Evolutionary conservation across 176 grass and related monocot species (phyloP).

Genomic region (Aechmea fasciata): DNA sequence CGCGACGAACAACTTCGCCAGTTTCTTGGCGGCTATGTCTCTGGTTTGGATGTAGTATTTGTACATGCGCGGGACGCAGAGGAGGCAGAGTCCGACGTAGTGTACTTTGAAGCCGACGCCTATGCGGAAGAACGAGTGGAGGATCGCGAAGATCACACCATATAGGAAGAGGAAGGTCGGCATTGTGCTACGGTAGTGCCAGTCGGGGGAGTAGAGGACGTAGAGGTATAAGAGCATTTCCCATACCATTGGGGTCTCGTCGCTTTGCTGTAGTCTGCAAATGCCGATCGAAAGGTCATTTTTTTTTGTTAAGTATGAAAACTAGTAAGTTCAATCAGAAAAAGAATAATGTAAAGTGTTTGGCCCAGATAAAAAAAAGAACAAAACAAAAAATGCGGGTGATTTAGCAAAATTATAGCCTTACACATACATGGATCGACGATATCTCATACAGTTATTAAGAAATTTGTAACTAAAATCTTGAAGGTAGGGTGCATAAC

Average conservation of each 20-base stretch:
- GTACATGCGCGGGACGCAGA: constrained; percentile 87
- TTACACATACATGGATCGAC: too few species aligned
- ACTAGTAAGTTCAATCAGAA: neutral
- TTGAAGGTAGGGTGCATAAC: neutral
- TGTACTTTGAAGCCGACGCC: constrained; percentile 71
- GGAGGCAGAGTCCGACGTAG: constrained; percentile 63
- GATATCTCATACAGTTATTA: too few species aligned
- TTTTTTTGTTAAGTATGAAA: neutral
- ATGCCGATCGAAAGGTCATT: neutral
- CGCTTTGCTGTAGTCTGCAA: constrained; percentile 75
- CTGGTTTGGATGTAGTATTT: constrained; percentile 90
- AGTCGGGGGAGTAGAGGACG: constrained; percentile 88
- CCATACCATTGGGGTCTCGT: constrained; percentile 88
- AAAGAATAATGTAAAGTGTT: neutral
- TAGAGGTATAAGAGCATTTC: constrained; percentile 77
- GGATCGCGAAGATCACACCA: constrained; percentile 53
- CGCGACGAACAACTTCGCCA: constrained; percentile 61
- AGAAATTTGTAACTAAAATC: neutral
- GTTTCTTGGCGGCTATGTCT: constrained; percentile 52
- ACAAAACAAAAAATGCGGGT: too few species aligned
- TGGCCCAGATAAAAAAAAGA: too few species aligned
- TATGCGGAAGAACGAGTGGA: constrained; percentile 61
- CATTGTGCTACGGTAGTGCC: constrained; percentile 85
- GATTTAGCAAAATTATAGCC: too few species aligned
- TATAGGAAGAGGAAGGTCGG: constrained; percentile 85